Base-by-base conservation (phyloP, 75 land plant genomes). In the Isoetes taiwanensis region DNA sequence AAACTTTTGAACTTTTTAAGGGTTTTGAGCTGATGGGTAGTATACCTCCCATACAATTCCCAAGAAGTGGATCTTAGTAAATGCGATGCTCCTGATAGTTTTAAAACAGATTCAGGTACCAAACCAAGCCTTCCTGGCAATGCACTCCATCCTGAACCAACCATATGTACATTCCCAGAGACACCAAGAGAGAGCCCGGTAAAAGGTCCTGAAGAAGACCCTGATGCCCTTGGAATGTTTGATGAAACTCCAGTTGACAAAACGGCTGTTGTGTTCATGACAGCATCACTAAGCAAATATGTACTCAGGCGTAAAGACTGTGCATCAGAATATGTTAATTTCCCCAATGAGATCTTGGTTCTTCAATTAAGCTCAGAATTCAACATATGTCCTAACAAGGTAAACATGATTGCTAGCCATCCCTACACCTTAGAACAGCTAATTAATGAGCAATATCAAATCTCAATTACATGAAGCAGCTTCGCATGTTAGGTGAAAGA, bases 1-100 rank as follows among this genome's bases (percentile, higher is more conserved):
- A 16, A 20, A n/a, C 2, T n/a, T 31, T 1, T 31, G 60, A 60
- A 62, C 10, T 27, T 2, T 17, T 24, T 29, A 21, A 54, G 12
- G 17, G 8, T 34, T 29, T 11, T 17, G 5, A 57, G n/a, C 58
- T 57, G 26, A 23, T 43, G 19, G 9, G 0, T 2, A 39, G 4
- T 17, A 17, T 27, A 86, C 91, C 88, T 89, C 33, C 98, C 98
- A 70, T 88, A 93, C 23, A 70, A 67, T 71, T 93, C 98, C 95
- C 95, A 93, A n/a, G 96, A 77, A 62, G 83, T 69, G 39, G 96
- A 82, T 52, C 90, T 75, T n/a, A 81, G 74, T 41, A 93, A 64
- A 56, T 79, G 86, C 28, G 98, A 86, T 58, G 81, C 66, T 32
- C 98, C 98, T 25, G 76, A 66, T 41, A 87, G 64, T 33, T 84